Conservation (phyloP, 495 filamentous ascomycete genomes). For the Talaromyces stipitatus region DNA sequence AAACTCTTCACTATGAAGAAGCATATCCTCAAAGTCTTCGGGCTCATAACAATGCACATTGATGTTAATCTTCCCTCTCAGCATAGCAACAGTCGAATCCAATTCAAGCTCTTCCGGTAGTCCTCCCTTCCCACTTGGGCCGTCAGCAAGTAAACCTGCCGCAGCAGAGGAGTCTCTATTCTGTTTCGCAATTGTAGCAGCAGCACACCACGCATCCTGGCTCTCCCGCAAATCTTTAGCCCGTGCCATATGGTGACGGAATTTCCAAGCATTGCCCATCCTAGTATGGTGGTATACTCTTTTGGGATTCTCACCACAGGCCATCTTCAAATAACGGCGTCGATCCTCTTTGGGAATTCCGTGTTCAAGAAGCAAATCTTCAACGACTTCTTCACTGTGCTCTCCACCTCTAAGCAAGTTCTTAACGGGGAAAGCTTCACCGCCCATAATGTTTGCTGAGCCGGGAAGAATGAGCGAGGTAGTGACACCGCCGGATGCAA, state of each 20-base stretch:
- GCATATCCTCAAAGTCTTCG: slow-evolving; percentile 54
- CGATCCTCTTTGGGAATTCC: slow-evolving; percentile 28
- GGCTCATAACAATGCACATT: slow-evolving; percentile 64
- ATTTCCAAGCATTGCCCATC: slow-evolving; percentile 55
- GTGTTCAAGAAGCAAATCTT: slow-evolving; percentile 42
- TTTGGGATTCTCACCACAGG: slow-evolving; percentile 59
- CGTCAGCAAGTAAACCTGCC: slow-evolving; percentile 8
- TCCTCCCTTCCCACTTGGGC: slow-evolving; percentile 5
- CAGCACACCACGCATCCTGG: slow-evolving; percentile 54
- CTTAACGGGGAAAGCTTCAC: slow-evolving; percentile 58
- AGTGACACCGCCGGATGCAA: slow-evolving; percentile 62
- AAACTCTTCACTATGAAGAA: slow-evolving; percentile 58
- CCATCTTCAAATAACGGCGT: slow-evolving; percentile 62
- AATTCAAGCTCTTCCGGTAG: slow-evolving; percentile 48
- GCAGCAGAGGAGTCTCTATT: slow-evolving; percentile 13
- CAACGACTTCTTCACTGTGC: slow-evolving; percentile 43
- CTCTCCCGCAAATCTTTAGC: slow-evolving; percentile 40
- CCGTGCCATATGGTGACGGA: slow-evolving; percentile 53
- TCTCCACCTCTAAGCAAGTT: slow-evolving; percentile 40
- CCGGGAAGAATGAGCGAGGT: slow-evolving; percentile 59
- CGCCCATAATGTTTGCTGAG: slow-evolving; percentile 59
- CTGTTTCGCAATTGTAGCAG: slow-evolving; percentile 31
- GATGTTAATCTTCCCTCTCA: slow-evolving; percentile 52
- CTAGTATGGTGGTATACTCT: slow-evolving; percentile 22
- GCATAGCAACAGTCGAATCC: slow-evolving; percentile 50